Conservation (phyloP, 768 basidiomycete genomes). For the Asterophora lycoperdoides region DNA sequence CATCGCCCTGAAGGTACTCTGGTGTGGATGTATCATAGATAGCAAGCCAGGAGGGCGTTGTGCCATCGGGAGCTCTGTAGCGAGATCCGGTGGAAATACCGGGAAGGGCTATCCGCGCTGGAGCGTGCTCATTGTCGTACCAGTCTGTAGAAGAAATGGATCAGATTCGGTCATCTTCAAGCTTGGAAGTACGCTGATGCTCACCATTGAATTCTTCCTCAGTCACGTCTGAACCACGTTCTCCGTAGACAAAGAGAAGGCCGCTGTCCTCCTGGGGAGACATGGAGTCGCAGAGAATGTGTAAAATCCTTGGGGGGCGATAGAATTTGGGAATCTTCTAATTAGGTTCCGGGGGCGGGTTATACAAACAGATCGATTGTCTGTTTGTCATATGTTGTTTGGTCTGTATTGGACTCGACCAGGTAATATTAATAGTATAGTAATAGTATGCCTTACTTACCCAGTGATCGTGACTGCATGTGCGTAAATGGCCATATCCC, state of each 20-base stretch:
- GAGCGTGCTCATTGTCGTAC: conserved; percentile 31
- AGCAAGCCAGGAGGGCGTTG: conserved; percentile 27
- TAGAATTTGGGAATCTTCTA: too few relatives aligned
- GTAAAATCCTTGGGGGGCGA: too few relatives aligned
- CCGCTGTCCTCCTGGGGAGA: background rate
- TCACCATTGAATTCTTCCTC: conserved; percentile 28
- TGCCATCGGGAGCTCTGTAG: conserved; percentile 25
- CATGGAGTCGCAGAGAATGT: background rate
- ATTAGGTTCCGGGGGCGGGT: too few relatives aligned
- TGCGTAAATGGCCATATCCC: too few relatives aligned
- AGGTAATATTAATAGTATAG: too few relatives aligned
- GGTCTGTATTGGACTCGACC: too few relatives aligned
- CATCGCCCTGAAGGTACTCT: conserved; percentile 18
- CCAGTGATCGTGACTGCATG: too few relatives aligned
- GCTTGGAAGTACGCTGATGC: background rate
- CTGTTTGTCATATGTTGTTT: too few relatives aligned
- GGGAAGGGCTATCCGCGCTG: conserved; percentile 26
- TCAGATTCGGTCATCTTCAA: background rate
- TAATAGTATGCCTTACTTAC: too few relatives aligned
- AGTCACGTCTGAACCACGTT: conserved; percentile 22
- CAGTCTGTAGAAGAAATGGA: conserved; percentile 22
- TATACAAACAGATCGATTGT: too few relatives aligned
- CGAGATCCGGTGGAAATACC: conserved; percentile 24
- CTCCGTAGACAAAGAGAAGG: conserved; percentile 30
- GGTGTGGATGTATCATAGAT: conserved; percentile 26